These are phyloP conservation scores for Aureobasidium musti DNA, from an alignment of 2,329 filamentous ascomycete species.

Conservation along the genomic window DNA sequence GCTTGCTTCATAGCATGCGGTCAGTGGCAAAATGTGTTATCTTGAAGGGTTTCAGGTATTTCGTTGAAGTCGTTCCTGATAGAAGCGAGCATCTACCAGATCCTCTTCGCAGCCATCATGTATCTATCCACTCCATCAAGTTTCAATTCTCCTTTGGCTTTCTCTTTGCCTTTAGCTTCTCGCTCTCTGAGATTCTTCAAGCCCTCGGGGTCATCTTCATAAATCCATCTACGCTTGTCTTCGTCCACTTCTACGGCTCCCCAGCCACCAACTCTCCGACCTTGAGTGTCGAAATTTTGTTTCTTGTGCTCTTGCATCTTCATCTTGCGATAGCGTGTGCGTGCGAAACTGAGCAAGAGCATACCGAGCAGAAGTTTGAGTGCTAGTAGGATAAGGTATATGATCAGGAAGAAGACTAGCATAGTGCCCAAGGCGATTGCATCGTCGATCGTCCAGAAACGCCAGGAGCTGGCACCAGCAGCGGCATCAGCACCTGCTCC, in stretches of 20 bases:
- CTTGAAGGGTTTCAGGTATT: background rate
- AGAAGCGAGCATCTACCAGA: conserved; percentile 65
- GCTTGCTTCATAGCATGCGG: background rate
- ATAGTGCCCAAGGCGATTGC: conserved; percentile 76
- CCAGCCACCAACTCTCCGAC: conserved; percentile 76
- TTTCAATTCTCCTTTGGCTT: conserved; percentile 53
- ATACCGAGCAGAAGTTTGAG: conserved; percentile 79
- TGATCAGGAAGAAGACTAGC: conserved; percentile 78
- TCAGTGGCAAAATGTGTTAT: background rate
- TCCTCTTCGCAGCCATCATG: conserved; percentile 94
- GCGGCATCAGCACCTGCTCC: conserved; percentile 46
- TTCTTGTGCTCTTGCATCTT: conserved; percentile 62
- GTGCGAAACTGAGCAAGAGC: conserved; percentile 75
- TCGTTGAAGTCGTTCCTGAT: too few relatives aligned
- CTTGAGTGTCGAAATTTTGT: conserved; percentile 62
- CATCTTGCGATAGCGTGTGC: conserved; percentile 79
- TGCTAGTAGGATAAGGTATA: conserved; percentile 81
- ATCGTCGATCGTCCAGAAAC: conserved; percentile 67
- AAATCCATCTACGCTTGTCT: conserved; percentile 81
- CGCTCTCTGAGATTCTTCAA: conserved; percentile 61
- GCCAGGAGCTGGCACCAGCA: conserved; percentile 40
- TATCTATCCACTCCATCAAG: conserved; percentile 74
- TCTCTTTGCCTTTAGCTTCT: conserved; percentile 59
- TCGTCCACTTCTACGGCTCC: conserved; percentile 87
- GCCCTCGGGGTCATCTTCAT: conserved; percentile 77